Evolutionary conservation across 139 green algal species (phyloP), one percentile per base, ranked within the genome.

Genomic region (Chlamydomonas sphaeroides): DNA sequence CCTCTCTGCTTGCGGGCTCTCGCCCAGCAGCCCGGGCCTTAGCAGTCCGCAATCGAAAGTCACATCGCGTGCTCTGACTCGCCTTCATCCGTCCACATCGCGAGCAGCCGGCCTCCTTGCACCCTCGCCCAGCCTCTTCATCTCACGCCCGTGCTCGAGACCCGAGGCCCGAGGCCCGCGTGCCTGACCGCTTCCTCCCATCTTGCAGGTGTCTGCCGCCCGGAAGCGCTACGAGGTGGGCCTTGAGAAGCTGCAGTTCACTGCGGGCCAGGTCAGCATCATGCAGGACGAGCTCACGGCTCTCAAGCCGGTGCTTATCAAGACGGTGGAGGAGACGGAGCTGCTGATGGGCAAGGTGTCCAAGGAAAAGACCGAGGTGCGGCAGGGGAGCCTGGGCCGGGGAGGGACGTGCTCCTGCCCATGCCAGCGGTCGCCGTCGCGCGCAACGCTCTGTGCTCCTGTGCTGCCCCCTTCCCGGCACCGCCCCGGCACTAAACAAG

Each of bases 201-300:
- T n/a, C 30, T 10, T 33, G 28, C 68, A 92, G 88, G 86, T 93
- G 36, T 89, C 87, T 48, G 70, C 79, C 14, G 88, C 87, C 48
- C 94, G 93, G 85, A 88, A 84, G 73, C 88, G 93, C 35, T 94
- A 95, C 85, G 85, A 87, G 49, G 85, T 93, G 0, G 93, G 93
- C 48, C 84, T 97, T 32, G 86, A 94, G 68, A 97, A 96, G 90
- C 88, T 95, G 45, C 76, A 91, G 36, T 91, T 89, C 83, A 94
- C 86, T 3, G 89, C 85, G 17, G 70, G 88, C 35, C 89, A 95
- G 86, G 90, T 92, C 38, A 73, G 56, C 67, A 78, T 73, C 36
- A 95, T 95, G 92, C 87, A 94, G 63, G 80, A 82, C 38, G 85
- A 89, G 79, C 85, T 95, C 23, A 91, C 84, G 20, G 91, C 88